Conservation (phyloP, 2,329 filamentous ascomycete species). For the Aspergillus fischeri region DNA sequence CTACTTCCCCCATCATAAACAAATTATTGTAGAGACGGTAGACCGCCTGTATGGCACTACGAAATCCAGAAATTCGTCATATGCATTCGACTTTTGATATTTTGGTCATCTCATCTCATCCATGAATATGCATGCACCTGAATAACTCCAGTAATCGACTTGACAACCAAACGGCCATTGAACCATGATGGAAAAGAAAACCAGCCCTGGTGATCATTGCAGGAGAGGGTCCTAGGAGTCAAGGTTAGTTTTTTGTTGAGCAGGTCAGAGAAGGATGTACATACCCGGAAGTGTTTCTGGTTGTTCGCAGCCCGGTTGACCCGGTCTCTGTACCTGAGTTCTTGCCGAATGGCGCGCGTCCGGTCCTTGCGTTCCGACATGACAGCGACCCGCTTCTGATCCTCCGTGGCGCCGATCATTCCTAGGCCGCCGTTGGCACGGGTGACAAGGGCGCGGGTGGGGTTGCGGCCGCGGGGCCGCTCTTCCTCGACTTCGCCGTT, state of each 20-base stretch:
- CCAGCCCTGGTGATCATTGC: slow-evolving; percentile 37
- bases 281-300: slow-evolving; percentile 69
- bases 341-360: slow-evolving; percentile 59
- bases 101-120: not conserved
- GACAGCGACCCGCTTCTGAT: slow-evolving; percentile 65
- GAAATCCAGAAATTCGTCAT: not conserved
- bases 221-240: slow-evolving; percentile 48
- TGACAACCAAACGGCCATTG: not conserved
- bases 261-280: slow-evolving; percentile 19
- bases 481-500: slow-evolving; percentile 46
- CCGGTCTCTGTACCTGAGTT: slow-evolving; percentile 62
- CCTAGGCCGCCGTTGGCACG: slow-evolving; percentile 70
- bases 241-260: slow-evolving; percentile 6
- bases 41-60: not conserved
- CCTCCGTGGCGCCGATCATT: slow-evolving; percentile 72
- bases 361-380: slow-evolving; percentile 66
- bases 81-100: not conserved
- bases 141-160: not conserved
- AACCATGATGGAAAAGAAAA: not conserved
- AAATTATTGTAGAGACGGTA: not conserved
- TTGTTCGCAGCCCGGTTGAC: slow-evolving; percentile 71
- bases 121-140: not conserved
- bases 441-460: slow-evolving; percentile 55
- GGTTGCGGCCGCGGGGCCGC: slow-evolving; percentile 30
- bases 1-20: not conserved